Conservation (phyloP, 176 grass and related monocot genomes). For the Thinopyrum elongatum region DNA sequence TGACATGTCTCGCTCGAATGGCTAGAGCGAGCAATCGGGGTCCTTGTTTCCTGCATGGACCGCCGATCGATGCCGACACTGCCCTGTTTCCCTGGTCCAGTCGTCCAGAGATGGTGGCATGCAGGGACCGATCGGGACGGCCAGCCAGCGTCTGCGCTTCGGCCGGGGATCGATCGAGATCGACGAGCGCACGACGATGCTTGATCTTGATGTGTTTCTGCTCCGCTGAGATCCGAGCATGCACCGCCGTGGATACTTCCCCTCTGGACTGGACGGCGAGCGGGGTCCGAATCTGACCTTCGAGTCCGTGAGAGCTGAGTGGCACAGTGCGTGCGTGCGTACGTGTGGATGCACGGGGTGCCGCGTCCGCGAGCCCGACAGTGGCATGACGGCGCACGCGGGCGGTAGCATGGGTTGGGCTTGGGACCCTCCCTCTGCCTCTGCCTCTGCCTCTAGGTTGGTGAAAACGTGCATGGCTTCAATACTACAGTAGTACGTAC, state of each 20-base stretch:
- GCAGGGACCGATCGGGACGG: neutral
- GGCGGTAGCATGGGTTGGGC: neutral
- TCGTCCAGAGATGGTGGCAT: neutral
- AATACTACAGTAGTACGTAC: no score
- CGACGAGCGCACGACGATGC: neutral
- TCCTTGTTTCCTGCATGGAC: neutral
- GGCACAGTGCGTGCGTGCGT: neutral
- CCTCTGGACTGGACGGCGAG: neutral
- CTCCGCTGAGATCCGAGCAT: neutral
- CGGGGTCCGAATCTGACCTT: neutral
- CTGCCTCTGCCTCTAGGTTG: neutral
- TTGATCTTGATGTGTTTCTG: neutral
- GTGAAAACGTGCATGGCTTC: neutral
- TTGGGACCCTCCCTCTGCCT: neutral
- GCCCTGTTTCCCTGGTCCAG: neutral
- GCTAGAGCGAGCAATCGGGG: neutral
- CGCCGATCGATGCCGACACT: neutral
- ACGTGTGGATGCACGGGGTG: neutral
- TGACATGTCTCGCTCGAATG: neutral
- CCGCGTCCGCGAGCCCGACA: neutral
- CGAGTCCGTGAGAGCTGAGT: no score
- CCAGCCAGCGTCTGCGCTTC: no score
- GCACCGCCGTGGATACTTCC: neutral
- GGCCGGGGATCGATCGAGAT: neutral
- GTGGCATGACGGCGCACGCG: neutral